These are phyloP conservation scores for Amanita exitialis DNA, from an alignment of 768 basidiomycete genomes.

Conservation along the genomic window DNA sequence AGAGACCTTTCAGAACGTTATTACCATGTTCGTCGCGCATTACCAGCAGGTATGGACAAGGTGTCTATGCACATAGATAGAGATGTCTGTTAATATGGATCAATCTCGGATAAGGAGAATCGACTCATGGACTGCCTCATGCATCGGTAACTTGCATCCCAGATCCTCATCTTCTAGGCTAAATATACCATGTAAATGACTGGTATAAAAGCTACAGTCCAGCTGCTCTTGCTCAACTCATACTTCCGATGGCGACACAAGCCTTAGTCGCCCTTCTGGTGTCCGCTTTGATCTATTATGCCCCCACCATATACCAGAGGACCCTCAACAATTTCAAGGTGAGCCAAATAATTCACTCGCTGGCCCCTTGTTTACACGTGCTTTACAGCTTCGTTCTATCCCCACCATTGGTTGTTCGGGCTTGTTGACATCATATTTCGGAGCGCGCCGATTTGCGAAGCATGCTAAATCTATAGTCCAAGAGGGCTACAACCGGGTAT, in stretches of 20 bases:
- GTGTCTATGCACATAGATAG: too few relatives aligned
- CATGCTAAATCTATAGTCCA: slow-evolving; percentile 16
- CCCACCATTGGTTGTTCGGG: not conserved
- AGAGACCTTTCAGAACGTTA: too few relatives aligned
- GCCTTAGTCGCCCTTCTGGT: not conserved
- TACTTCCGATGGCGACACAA: not conserved
- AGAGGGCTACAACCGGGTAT: slow-evolving; percentile 22
- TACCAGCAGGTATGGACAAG: too few relatives aligned
- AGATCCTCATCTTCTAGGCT: too few relatives aligned
- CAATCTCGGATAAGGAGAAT: too few relatives aligned
- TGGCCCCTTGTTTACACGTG: not conserved
- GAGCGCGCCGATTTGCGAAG: slow-evolving; percentile 12
- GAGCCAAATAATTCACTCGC: not conserved
- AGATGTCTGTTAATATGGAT: too few relatives aligned
- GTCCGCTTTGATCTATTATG: not conserved
- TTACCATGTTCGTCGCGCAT: too few relatives aligned
- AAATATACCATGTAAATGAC: too few relatives aligned
- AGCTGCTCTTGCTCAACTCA: too few relatives aligned
- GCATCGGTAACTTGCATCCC: too few relatives aligned
- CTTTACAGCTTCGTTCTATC: not conserved
- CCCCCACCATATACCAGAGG: not conserved
- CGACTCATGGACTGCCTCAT: too few relatives aligned
- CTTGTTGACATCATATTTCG: slow-evolving; percentile 18
- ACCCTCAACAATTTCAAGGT: not conserved
- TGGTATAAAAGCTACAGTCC: too few relatives aligned